Evolutionary conservation across 2,329 filamentous ascomycete genomes (phyloP), one percentile per base, ranked within the genome.

Genomic region (Tolypocladium album): DNA sequence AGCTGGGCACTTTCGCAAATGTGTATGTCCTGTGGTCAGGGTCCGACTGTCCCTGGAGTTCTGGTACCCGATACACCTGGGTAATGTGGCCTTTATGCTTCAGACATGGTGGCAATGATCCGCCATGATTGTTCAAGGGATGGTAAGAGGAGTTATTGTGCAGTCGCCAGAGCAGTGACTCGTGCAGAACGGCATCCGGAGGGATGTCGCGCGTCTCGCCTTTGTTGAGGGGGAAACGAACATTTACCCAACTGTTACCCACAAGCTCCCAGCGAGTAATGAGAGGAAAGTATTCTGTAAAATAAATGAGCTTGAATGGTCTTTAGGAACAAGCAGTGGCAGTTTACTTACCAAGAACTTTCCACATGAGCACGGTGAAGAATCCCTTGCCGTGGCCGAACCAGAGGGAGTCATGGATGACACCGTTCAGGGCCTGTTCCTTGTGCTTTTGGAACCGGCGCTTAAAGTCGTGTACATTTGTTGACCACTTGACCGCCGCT

Each of bases 231-330:
- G 74, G 74, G 58, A 74, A 76, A 36, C 72, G 70, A 3, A 72
- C 65, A 12, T 74, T 68, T 15, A 67, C 65, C 73, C 72, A 75
- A 12, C 64, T 59, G 31, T 67, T 67, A 24, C 65, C 60, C 13
- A 68, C 67, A 22, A 78, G 65, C 53, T 78, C 75, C 73, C 73
- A 76, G 4, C 76, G 74, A 0, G 71, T 75, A 45, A 77, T 69
- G 59, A 75, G 64, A 0, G 76, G 76, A 1, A 76, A 64, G 59
- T 65, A 73, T 69, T 78, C 76, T 74, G 55, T 7, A 47, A 0
- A 15, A 1, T 11, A 50, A 3, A 13, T 62, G 39, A 27, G 43
- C 4, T 62, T 36, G 8, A 40, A 40, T 17, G 22, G 9, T 12
- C 6, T 22, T n/a, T 11, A 34, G 12, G 7, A 6, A 4, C 2